Conservation (phyloP, 345 rosid species). For the Citrus maxima region DNA sequence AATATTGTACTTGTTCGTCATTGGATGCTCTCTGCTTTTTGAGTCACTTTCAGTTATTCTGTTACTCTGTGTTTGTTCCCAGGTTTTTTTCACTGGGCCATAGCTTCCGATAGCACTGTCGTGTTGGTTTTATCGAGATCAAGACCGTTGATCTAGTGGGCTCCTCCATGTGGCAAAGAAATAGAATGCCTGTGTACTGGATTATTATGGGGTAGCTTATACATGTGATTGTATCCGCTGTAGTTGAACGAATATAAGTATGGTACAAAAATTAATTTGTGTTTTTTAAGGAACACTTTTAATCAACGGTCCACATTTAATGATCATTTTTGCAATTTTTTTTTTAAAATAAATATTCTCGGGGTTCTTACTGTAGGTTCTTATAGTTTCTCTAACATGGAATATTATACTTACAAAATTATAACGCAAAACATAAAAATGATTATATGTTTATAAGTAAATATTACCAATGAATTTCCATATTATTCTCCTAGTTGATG, state of each 20-base stretch:
- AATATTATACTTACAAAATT: too few relatives aligned
- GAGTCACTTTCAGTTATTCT: conserved; percentile 23
- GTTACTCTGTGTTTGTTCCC: conserved; percentile 9
- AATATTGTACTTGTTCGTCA: conserved; percentile 12
- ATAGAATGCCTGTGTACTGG: background rate
- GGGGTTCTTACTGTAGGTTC: background rate
- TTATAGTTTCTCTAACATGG: too few relatives aligned
- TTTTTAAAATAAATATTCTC: background rate
- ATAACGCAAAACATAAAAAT: too few relatives aligned
- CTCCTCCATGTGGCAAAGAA: background rate
- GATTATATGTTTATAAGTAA: too few relatives aligned
- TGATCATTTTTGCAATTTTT: background rate
- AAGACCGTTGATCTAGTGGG: background rate
- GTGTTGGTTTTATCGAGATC: background rate
- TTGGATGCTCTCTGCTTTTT: conserved; percentile 39
- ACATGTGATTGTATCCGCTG: background rate
- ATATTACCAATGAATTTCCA: too few relatives aligned
- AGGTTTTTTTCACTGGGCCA: background rate
- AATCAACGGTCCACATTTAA: conserved; percentile 18
- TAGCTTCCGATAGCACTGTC: background rate
- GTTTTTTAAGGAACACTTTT: background rate
- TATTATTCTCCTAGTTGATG: too few relatives aligned
- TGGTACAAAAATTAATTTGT: background rate
- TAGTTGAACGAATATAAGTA: background rate
- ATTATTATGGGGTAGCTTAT: background rate